Evolutionary conservation across 208 protist genomes (phyloP).

Genomic region (Leishmania mexicana): DNA sequence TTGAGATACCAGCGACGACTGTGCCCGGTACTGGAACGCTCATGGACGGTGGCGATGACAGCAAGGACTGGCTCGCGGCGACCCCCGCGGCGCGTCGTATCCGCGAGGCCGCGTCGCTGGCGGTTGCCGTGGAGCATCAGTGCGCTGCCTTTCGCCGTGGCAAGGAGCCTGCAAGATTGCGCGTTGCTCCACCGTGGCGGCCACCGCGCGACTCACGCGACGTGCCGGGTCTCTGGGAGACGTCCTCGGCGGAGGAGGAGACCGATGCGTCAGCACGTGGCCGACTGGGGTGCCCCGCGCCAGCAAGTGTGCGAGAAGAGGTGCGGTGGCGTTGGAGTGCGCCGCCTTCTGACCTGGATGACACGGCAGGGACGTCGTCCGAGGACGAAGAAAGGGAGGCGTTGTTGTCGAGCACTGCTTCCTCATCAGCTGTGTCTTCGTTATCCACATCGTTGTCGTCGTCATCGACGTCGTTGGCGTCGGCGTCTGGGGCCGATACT

Average conservation of each 20-base stretch:
- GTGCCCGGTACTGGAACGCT: not conserved
- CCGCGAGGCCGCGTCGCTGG: constrained; percentile 41
- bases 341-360: constrained; percentile 28
- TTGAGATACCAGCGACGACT: not conserved
- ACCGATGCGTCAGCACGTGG: constrained; percentile 32
- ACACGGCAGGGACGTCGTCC: not conserved
- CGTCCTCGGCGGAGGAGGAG: constrained; percentile 53
- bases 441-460: constrained; percentile 1
- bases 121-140: constrained; percentile 50
- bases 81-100: constrained; percentile 32
- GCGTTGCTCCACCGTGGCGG: constrained; percentile 36
- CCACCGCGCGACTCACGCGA: constrained; percentile 38
- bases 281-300: constrained; percentile 15
- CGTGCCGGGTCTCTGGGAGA: constrained; percentile 52
- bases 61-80: not conserved
- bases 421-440: not conserved
- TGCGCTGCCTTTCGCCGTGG: constrained; percentile 23
- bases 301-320: constrained; percentile 24
- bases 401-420: not conserved
- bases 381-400: constrained; percentile 9
- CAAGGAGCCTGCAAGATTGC: constrained; percentile 21
- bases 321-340: constrained; percentile 56
- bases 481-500: constrained; percentile 1
- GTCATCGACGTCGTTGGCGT: not conserved
- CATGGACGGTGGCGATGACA: not conserved